Conservation (phyloP, 768 basidiomycete species). For the Holtermannia corniformis region DNA sequence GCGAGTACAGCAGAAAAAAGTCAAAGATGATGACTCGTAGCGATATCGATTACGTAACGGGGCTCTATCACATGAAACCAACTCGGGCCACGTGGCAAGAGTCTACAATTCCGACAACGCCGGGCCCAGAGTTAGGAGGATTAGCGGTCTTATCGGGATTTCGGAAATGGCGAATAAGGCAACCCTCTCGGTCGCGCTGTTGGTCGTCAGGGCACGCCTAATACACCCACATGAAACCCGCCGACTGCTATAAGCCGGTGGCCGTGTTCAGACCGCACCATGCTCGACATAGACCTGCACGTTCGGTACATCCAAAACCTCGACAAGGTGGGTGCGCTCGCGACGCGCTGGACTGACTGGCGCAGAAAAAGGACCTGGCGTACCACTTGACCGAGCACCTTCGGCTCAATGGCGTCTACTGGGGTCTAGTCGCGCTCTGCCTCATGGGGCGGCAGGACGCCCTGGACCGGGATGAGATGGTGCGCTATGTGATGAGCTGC, state of each 20-base stretch:
- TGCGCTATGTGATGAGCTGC: conserved; percentile 83
- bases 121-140: too few relatives aligned
- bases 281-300: conserved; percentile 54
- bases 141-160: too few relatives aligned
- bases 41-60: too few relatives aligned
- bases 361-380: conserved; percentile 61
- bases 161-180: too few relatives aligned
- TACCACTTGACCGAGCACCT: conserved; percentile 90
- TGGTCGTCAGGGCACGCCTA: too few relatives aligned
- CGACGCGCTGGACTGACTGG: background rate
- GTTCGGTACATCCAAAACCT: conserved; percentile 67
- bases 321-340: conserved; percentile 50
- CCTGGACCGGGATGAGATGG: conserved; percentile 69
- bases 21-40: background rate
- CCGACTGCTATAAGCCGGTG: too few relatives aligned
- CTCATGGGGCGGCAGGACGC: conserved; percentile 72
- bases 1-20: background rate
- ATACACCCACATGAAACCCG: too few relatives aligned
- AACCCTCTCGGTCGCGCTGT: too few relatives aligned
- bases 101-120: too few relatives aligned
- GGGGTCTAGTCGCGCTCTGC: conserved; percentile 82
- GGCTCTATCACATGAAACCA: too few relatives aligned
- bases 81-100: too few relatives aligned
- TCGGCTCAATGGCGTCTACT: conserved; percentile 90
- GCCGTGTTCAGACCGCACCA: too few relatives aligned